Conservation (phyloP, 352 stramenopile species). For the Globisporangium radiosum region DNA sequence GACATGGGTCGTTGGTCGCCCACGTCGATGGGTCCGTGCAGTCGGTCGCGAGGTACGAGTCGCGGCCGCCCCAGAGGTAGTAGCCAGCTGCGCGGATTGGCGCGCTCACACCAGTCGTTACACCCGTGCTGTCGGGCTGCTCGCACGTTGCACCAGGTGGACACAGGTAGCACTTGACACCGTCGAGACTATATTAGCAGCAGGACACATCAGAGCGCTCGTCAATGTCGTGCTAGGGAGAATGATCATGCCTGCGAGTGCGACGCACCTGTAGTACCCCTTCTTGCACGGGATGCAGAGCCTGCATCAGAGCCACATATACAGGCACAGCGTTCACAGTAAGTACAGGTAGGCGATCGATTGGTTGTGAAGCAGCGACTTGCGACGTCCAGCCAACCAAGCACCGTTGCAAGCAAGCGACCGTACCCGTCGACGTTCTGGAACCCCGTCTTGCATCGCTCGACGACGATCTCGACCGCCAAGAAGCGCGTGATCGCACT, state of each 20-base stretch:
- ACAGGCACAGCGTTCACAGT: neutral
- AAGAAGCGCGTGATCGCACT: constrained; percentile 7
- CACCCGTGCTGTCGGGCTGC: constrained; percentile 21
- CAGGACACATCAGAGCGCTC: neutral
- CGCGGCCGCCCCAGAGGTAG: constrained; percentile 34
- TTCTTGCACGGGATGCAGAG: constrained; percentile 52
- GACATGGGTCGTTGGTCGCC: constrained; percentile 45
- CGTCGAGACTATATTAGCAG: constrained; percentile 40
- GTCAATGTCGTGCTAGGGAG: no score
- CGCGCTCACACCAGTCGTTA: constrained; percentile 28
- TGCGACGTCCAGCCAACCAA: neutral
- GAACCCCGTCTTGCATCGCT: constrained; percentile 51
- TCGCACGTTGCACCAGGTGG: constrained; percentile 47
- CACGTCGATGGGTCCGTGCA: constrained; percentile 37
- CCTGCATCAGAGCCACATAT: constrained; percentile 13
- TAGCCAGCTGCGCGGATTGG: constrained; percentile 37
- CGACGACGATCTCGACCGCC: constrained; percentile 34
- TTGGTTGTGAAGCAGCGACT: neutral
- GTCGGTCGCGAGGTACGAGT: constrained; percentile 25
- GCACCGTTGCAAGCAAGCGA: neutral
- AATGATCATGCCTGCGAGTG: neutral
- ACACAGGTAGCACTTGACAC: constrained; percentile 53
- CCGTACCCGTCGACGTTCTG: constrained; percentile 52
- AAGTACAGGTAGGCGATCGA: neutral
- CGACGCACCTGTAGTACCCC: constrained; percentile 51